Evolutionary conservation across 352 stramenopile species (phyloP).

Genomic region (Phytophthora rubi): DNA sequence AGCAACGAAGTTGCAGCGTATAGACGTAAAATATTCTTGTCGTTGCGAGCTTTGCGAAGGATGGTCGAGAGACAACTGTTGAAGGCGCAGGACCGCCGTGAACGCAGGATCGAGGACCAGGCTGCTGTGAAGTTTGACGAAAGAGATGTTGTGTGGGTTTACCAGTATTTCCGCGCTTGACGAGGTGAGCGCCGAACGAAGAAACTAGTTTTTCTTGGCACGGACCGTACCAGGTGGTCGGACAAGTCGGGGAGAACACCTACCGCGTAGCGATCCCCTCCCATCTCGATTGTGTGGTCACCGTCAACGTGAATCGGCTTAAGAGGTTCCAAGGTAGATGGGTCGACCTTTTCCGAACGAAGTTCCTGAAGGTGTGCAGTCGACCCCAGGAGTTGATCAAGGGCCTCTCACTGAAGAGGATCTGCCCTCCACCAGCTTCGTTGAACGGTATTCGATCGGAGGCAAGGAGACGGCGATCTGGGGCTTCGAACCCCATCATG

Average conservation of each 20-base stretch:
- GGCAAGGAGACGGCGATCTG: not conserved
- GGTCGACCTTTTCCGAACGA: not conserved
- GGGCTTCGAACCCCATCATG: too few species aligned
- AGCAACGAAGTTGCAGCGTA: conserved; percentile 14
- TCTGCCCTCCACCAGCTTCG: not conserved
- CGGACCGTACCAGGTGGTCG: not conserved
- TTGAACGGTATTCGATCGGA: not conserved
- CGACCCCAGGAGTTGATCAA: not conserved
- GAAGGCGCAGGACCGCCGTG: not conserved
- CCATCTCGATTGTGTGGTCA: not conserved
- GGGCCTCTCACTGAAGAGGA: not conserved
- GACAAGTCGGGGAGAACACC: too few species aligned
- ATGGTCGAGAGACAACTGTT: conserved; percentile 13
- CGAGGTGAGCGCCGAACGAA: conserved; percentile 3
- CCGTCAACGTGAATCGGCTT: not conserved
- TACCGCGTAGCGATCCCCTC: too few species aligned
- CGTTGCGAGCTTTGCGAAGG: not conserved
- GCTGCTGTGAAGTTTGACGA: not conserved
- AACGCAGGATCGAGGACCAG: not conserved
- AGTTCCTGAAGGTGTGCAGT: not conserved
- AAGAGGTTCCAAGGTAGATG: not conserved
- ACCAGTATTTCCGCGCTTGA: conserved; percentile 1
- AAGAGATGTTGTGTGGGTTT: conserved; percentile 8
- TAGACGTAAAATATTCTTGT: not conserved
- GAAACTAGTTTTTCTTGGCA: conserved; percentile 17